These are phyloP conservation scores for Exserohilum rostratum DNA, from an alignment of 2,329 filamentous ascomycete genomes.

Conservation along the genomic window DNA sequence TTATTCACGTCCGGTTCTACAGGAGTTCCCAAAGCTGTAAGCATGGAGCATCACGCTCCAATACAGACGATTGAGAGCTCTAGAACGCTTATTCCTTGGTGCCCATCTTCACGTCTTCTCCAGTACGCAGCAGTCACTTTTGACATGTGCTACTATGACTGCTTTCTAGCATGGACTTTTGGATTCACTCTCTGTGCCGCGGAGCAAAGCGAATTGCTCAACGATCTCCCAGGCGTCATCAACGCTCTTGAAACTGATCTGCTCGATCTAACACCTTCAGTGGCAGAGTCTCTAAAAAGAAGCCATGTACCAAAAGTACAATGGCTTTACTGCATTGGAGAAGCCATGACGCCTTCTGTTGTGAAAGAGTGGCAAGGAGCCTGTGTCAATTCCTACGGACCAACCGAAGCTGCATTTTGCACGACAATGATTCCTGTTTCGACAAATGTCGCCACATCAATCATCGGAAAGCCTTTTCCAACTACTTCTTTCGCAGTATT, in stretches of 20 bases:
- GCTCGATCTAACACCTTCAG: constrained; percentile 52
- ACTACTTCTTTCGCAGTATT: constrained; percentile 50
- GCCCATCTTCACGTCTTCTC: constrained; percentile 44
- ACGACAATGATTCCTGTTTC: constrained; percentile 50
- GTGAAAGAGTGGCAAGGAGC: constrained; percentile 47
- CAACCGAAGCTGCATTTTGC: constrained; percentile 53
- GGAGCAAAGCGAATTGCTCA: constrained; percentile 47
- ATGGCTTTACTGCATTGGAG: constrained; percentile 54
- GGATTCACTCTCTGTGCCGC: constrained; percentile 53
- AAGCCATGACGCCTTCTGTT: constrained; percentile 50
- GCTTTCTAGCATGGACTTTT: constrained; percentile 53
- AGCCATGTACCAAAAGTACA: constrained; percentile 46
- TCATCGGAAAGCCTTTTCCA: constrained; percentile 52
- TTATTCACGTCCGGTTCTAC: constrained; percentile 55
- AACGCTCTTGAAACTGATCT: constrained; percentile 45
- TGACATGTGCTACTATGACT: constrained; percentile 57
- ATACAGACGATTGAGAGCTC: constrained; percentile 52
- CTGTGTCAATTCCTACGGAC: constrained; percentile 55
- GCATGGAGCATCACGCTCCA: constrained; percentile 50
- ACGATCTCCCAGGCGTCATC: constrained; percentile 46
- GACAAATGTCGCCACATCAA: constrained; percentile 39
- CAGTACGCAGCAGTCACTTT: constrained; percentile 54
- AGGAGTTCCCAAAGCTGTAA: constrained; percentile 53
- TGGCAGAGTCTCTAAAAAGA: constrained; percentile 46
- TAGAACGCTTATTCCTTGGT: constrained; percentile 49